Percentiles rank a stretch among this genome's conserved stretches.
Conservation (phyloP, 2,329 filamentous ascomycete genomes). For the Hypoxylon sp. region DNA sequence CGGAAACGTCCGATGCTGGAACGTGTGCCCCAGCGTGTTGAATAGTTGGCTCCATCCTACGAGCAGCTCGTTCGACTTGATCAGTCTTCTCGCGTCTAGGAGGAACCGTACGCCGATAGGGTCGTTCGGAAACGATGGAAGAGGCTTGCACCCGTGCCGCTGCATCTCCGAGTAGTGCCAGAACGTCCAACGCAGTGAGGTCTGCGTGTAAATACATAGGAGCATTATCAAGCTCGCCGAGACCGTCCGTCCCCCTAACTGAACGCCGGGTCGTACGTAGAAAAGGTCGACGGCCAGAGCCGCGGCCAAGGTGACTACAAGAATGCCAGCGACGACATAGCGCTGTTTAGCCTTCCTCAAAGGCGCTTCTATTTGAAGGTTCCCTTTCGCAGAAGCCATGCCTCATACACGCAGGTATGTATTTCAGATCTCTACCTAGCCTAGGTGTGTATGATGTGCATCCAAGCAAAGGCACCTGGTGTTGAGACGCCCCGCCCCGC, state of each 20-base stretch:
- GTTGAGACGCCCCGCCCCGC: background rate
- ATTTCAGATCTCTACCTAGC: background rate
- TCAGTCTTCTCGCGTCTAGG: constrained; percentile 35
- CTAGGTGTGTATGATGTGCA: background rate
- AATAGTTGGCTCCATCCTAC: constrained; percentile 32
- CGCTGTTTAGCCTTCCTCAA: constrained; percentile 36
- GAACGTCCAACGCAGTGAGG: constrained; percentile 40
- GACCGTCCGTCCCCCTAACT: constrained; percentile 15
- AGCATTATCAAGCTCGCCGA: constrained; percentile 30
- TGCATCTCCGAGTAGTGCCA: constrained; percentile 42
- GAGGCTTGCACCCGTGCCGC: constrained; percentile 42
- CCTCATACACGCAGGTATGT: background rate
- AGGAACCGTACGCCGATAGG: constrained; percentile 49
- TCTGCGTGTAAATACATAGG: constrained; percentile 38
- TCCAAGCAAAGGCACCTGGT: background rate
- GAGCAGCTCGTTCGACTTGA: constrained; percentile 46
- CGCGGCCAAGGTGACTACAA: constrained; percentile 18
- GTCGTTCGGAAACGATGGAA: constrained; percentile 45
- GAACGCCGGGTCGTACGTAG: constrained; percentile 30
- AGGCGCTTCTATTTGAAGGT: constrained; percentile 30
- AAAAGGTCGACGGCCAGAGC: constrained; percentile 34
- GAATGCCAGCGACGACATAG: constrained; percentile 38
- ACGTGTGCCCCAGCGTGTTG: constrained; percentile 45
- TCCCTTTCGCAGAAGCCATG: constrained; percentile 23
- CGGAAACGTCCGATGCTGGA: constrained; percentile 47